phyloP scores from a whole-genome alignment of 2,329 filamentous ascomycete genomes.

The Pyrenochaeta sp. region DNA sequence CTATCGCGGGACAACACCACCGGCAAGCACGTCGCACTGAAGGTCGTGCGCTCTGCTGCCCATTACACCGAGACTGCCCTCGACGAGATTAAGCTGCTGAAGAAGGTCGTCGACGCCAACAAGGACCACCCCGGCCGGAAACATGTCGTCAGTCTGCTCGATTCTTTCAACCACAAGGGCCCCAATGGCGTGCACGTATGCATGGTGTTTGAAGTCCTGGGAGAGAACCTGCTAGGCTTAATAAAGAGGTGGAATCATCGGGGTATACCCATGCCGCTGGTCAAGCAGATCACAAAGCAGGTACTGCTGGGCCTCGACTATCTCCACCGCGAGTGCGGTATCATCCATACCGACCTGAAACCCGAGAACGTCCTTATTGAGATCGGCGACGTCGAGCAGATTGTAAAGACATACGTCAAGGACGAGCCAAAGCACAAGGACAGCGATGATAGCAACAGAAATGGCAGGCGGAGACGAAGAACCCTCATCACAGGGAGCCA shows the following conservation, averaged over 20 bases:
- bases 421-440: conserved; percentile 71
- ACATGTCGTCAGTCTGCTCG: conserved; percentile 93
- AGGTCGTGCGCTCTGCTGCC: conserved; percentile 95
- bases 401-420: conserved; percentile 95
- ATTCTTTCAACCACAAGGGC: conserved; percentile 97
- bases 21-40: conserved; percentile 94
- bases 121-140: conserved; percentile 92
- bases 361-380: conserved; percentile 98
- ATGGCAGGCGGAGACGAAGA: conserved; percentile 85
- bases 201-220: conserved; percentile 98
- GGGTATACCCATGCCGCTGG: conserved; percentile 93
- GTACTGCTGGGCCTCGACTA: conserved; percentile 95
- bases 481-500: conserved; percentile 98
- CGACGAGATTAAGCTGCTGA: conserved; percentile 98
- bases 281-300: conserved; percentile 99
- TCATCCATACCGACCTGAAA: conserved; percentile 97
- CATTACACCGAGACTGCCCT: conserved; percentile 99
- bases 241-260: conserved; percentile 99
- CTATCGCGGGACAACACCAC: conserved; percentile 82
- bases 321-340: conserved; percentile 95
- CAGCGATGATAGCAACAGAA: conserved; percentile 89
- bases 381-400: conserved; percentile 98
- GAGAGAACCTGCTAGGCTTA: conserved; percentile 90
- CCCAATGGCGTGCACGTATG: conserved; percentile 96
- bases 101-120: conserved; percentile 95